phyloP scores from a whole-genome alignment of 1,139 yeast genomes.

The Geotrichum fermentans region DNA sequence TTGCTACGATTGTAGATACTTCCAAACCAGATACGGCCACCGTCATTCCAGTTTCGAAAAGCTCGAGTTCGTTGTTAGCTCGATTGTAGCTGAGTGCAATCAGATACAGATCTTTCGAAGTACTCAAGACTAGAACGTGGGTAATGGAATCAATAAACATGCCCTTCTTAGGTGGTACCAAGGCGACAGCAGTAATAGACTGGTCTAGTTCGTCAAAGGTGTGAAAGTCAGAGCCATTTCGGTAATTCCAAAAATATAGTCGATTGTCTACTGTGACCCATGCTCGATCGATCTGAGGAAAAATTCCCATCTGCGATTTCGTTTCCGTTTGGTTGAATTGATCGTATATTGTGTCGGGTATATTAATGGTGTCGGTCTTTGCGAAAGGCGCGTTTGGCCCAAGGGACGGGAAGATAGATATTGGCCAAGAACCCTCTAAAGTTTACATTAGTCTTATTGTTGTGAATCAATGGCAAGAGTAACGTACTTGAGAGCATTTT shows the following conservation, averaged over 20 bases:
- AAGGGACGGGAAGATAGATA: conserved; percentile 27
- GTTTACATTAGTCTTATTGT: background rate
- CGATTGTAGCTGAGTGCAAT: conserved; percentile 62
- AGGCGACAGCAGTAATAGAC: conserved; percentile 67
- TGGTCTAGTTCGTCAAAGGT: conserved; percentile 79
- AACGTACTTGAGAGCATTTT: conserved; percentile 32
- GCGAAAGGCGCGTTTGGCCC: conserved; percentile 66
- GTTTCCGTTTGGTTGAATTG: conserved; percentile 66
- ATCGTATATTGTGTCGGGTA: conserved; percentile 80
- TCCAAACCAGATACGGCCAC: conserved; percentile 76
- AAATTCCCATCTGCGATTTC: conserved; percentile 73
- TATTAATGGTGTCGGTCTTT: conserved; percentile 58
- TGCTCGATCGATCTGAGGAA: conserved; percentile 74
- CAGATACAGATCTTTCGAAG: conserved; percentile 73
- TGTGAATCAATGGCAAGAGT: too few relatives aligned
- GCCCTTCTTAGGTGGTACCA: conserved; percentile 74
- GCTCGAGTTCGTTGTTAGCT: conserved; percentile 48
- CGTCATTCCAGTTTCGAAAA: conserved; percentile 77
- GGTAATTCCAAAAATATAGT: conserved; percentile 77
- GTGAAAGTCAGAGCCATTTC: conserved; percentile 61
- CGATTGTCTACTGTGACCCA: conserved; percentile 87
- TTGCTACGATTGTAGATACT: conserved; percentile 57
- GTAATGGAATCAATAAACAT: conserved; percentile 76
- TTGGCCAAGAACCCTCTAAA: conserved; percentile 29
- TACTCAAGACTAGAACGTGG: conserved; percentile 68